Evolutionary conservation across 2,329 filamentous ascomycete species (phyloP).

Genomic region (Falciphora oryzae): DNA sequence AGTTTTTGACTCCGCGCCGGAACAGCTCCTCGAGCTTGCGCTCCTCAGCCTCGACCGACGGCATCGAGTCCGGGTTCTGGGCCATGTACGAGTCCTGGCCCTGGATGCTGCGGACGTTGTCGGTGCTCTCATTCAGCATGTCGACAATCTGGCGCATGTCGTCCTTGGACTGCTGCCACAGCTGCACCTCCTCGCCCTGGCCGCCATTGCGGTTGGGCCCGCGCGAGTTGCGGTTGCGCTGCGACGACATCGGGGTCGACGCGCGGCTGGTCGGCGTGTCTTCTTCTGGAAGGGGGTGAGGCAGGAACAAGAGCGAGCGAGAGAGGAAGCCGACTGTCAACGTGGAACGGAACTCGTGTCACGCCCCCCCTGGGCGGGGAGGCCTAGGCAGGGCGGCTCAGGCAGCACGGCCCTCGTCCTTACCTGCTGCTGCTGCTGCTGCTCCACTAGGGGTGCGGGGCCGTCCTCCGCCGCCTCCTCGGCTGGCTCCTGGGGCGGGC

Average conservation of each 20-base stretch:
- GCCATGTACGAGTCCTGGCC: slow-evolving; percentile 34
- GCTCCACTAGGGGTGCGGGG: background rate
- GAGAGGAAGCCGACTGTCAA: background rate
- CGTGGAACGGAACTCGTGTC: background rate
- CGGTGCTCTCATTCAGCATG: slow-evolving; percentile 33
- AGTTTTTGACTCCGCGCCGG: slow-evolving; percentile 23
- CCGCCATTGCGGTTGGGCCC: slow-evolving; percentile 32
- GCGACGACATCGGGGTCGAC: slow-evolving; percentile 15
- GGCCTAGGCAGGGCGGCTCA: background rate
- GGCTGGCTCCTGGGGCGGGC: background rate
- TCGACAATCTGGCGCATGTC: slow-evolving; percentile 30
- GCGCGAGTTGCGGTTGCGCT: slow-evolving; percentile 24
- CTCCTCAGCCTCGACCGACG: slow-evolving; percentile 17
- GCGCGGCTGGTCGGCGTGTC: background rate
- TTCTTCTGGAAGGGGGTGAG: background rate
- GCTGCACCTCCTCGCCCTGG: slow-evolving; percentile 35
- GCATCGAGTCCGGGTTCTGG: slow-evolving; percentile 25
- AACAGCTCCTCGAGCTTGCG: slow-evolving; percentile 23
- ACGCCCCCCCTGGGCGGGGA: too few species aligned
- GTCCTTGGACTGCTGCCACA: slow-evolving; percentile 35
- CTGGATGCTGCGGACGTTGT: slow-evolving; percentile 30
- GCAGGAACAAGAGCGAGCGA: too few species aligned
- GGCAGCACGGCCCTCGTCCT: slow-evolving; percentile 1
- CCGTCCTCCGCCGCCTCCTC: background rate
- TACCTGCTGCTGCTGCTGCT: background rate